phyloP scores from a whole-genome alignment of 179 eudicot genomes.

The Beta lomatogona region DNA sequence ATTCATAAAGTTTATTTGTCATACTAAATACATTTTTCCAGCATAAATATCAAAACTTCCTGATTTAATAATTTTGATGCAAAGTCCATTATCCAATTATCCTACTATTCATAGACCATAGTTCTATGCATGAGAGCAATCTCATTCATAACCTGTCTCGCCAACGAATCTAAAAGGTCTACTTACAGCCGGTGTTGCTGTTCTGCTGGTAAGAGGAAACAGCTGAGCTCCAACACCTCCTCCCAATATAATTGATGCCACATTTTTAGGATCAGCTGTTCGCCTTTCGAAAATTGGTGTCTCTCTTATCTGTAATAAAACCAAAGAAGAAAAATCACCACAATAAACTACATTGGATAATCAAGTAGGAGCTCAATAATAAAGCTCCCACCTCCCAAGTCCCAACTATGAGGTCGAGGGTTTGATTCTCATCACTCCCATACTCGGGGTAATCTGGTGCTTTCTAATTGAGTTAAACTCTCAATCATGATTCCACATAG shows the following conservation, averaged over 20 bases:
- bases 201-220: constrained; percentile 82
- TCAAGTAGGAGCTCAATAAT: too few species aligned
- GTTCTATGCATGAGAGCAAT: too few species aligned
- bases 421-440: too few species aligned
- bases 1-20: neutral
- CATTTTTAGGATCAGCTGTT: constrained; percentile 70
- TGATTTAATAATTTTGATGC: neutral
- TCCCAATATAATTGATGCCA: constrained; percentile 85
- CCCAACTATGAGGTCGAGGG: too few species aligned
- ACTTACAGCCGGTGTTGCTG: constrained; percentile 97
- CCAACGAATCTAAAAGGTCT: neutral
- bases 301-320: constrained; percentile 45
- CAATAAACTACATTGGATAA: too few species aligned
- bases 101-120: neutral
- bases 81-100: neutral
- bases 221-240: constrained; percentile 90
- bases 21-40: neutral
- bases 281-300: constrained; percentile 54
- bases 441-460: too few species aligned
- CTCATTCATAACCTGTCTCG: neutral
- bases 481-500: too few species aligned
- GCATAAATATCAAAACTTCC: neutral
- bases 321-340: neutral
- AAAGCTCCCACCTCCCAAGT: too few species aligned
- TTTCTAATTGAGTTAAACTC: too few species aligned